These are phyloP conservation scores for Aspergillus quadricinctus DNA, from an alignment of 2,329 filamentous ascomycete genomes.

Conservation along the genomic window DNA sequence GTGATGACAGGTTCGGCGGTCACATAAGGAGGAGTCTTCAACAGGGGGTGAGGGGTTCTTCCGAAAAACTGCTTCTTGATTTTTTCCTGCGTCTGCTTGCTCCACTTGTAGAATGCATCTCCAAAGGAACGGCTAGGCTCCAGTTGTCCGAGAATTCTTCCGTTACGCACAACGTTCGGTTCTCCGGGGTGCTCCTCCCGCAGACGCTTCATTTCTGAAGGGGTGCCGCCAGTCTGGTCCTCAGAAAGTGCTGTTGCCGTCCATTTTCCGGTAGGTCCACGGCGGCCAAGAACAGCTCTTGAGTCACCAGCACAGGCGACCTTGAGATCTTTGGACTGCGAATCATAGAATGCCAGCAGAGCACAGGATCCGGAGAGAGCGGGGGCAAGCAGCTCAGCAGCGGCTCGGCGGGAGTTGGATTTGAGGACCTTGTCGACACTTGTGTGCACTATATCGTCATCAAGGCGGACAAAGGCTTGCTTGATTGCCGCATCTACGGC, in stretches of 20 bases:
- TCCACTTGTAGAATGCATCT: slow-evolving; percentile 97
- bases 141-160: slow-evolving; percentile 83
- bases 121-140: slow-evolving; percentile 94
- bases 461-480: slow-evolving; percentile 78
- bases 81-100: slow-evolving; percentile 73
- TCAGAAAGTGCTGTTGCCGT: slow-evolving; percentile 82
- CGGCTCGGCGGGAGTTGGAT: slow-evolving; percentile 81
- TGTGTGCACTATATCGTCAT: slow-evolving; percentile 91
- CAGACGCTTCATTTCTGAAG: slow-evolving; percentile 76
- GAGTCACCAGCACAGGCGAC: slow-evolving; percentile 96
- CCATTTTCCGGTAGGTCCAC: slow-evolving; percentile 79
- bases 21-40: slow-evolving; percentile 93
- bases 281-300: slow-evolving; percentile 84
- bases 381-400: slow-evolving; percentile 85
- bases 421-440: slow-evolving; percentile 89
- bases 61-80: slow-evolving; percentile 86
- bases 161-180: slow-evolving; percentile 79
- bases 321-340: slow-evolving; percentile 76
- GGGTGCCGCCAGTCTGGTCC: slow-evolving; percentile 89
- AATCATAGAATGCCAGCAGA: slow-evolving; percentile 93
- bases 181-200: slow-evolving; percentile 85
- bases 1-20: slow-evolving; percentile 94
- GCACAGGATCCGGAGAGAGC: slow-evolving; percentile 97
- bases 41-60: slow-evolving; percentile 66
- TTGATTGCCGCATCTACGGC: slow-evolving; percentile 91